Evolutionary conservation across 352 stramenopile genomes (phyloP), one percentile per base, ranked within the genome.

Genomic region (Plasmopara viticola): DNA sequence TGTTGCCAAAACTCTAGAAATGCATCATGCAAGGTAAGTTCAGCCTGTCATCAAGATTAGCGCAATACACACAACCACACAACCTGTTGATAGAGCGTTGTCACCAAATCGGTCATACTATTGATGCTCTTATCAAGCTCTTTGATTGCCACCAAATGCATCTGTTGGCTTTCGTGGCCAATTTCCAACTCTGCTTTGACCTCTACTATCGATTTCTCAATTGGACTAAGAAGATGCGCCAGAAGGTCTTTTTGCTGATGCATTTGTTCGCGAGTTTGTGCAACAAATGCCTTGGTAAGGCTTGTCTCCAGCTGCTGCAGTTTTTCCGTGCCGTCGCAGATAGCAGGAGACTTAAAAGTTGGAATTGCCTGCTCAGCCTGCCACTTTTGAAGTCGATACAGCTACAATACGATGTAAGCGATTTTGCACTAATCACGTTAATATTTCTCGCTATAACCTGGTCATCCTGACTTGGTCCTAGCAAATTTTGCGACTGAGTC

Each of bases 41-140:
- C 30, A 43, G 25, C n/a, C 28, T 18, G 38, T n/a, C 9, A 35
- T 29, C 17, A 25, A 25, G 20, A 25, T 25, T 25, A 25, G 20
- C 20, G 20, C 3, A 25, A 25, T 25, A 25, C 20, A 25, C 20
- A 25, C 31, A 56, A 9, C 6, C 51, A 25, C 4, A 47, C 46
- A 42, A 77, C 68, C 68, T 77, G 64, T 41, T 69, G 29, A 29
- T 40, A 50, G 7, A 77, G 57, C 35, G 58, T 58, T 10, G 49
- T 40, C 15, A 71, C 54, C 35, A 60, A 51, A 15, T 53, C n/a
- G 6, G 38, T 48, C 13, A 76, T 42, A 29, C 42, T 35, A 10
- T 59, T 47, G 29, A 75, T 17, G 18, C 25, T 9, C 10, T 34
- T 48, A 61, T 20, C 29, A 44, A 70, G 39, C 25, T 66, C 38